Evolutionary conservation across 192 early-diverging fungal species (phyloP), one percentile per base, ranked within the genome.

Genomic region (Dissophora globulifera): DNA sequence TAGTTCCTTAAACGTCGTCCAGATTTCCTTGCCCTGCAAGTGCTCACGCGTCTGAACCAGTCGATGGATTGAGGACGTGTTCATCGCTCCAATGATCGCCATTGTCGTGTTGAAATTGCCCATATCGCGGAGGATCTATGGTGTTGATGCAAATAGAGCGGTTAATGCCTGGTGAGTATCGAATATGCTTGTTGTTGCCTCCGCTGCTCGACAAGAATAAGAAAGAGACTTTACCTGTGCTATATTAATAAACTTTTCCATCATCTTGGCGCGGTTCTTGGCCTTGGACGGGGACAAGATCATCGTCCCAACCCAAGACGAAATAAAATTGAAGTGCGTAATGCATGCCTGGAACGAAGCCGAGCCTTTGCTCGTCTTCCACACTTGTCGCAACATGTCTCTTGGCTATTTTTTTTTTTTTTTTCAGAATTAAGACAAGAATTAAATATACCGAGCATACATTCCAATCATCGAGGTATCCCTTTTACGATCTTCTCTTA

Each of bases 81-180:
- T 91, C 50, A 93, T 80, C 11, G 88, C 92, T 11, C 86, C 88
- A 16, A 93, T 64, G 15, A 93, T 82, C 4, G 91, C 89, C 90
- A 93, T 92, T 10, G 90, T 81, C 1, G 89, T 88, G 67, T 93
- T 93, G 68, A 86, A 93, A 56, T 93, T 93, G 52, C 90, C 89
- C 57, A 76, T 76, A 41, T 84, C 79, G 19, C 88, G 79, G 2
- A 93, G 69, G 22, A 85, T 74, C 88, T 91, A 56, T 22, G 17
- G 9, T 20, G 33, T 23, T 19, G n/a, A 25, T 17, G 0, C 10
- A 53, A 4, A 11, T 29, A 19, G 16, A 31, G 16, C n/a, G n/a
- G n/a, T n/a, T n/a, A n/a, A n/a, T n/a, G n/a, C n/a, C n/a, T n/a
- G n/a, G n/a, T n/a, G n/a, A n/a, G n/a, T n/a, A n/a, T n/a, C n/a